These are phyloP conservation scores for Peronosclerospora sorghi DNA, from an alignment of 352 stramenopile genomes.

Conservation along the genomic window DNA sequence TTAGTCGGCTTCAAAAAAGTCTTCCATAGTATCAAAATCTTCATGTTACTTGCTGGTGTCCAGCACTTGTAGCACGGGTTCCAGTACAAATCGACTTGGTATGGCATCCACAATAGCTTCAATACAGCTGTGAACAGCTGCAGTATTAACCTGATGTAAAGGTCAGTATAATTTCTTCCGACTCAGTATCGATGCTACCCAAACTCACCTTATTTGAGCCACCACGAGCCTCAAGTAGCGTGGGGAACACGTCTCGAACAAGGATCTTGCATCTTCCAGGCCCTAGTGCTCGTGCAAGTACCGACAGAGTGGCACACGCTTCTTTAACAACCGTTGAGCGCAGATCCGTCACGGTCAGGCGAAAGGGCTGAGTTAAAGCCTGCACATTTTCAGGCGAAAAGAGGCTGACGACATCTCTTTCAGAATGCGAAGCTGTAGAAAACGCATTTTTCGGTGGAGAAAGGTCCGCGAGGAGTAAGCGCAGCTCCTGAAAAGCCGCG, in stretches of 20 bases:
- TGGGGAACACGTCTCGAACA: slow-evolving; percentile 48
- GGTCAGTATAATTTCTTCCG: neutral
- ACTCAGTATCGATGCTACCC: neutral
- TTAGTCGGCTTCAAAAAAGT: slow-evolving; percentile 3
- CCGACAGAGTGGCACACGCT: slow-evolving; percentile 37
- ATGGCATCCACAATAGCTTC: slow-evolving; percentile 30
- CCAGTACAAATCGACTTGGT: slow-evolving; percentile 38
- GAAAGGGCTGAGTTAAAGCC: slow-evolving; percentile 43
- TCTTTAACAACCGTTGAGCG: slow-evolving; percentile 55
- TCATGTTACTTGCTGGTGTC: slow-evolving; percentile 37
- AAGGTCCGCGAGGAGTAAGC: slow-evolving; percentile 18
- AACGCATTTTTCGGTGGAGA: slow-evolving; percentile 2
- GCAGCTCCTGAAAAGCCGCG: slow-evolving; percentile 34
- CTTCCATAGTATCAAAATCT: neutral
- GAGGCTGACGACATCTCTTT: slow-evolving; percentile 3
- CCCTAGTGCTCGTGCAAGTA: slow-evolving; percentile 25
- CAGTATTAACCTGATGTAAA: slow-evolving; percentile 32
- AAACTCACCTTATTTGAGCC: slow-evolving; percentile 38
- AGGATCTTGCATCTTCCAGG: slow-evolving; percentile 37
- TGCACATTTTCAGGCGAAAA: slow-evolving; percentile 44
- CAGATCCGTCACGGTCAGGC: slow-evolving; percentile 39
- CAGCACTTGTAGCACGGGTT: slow-evolving; percentile 31
- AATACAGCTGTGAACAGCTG: slow-evolving; percentile 41
- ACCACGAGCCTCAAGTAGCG: slow-evolving; percentile 41
- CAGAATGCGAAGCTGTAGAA: neutral